Conservation (phyloP, 2,329 filamentous ascomycete species). For the Penicillium sp. region DNA sequence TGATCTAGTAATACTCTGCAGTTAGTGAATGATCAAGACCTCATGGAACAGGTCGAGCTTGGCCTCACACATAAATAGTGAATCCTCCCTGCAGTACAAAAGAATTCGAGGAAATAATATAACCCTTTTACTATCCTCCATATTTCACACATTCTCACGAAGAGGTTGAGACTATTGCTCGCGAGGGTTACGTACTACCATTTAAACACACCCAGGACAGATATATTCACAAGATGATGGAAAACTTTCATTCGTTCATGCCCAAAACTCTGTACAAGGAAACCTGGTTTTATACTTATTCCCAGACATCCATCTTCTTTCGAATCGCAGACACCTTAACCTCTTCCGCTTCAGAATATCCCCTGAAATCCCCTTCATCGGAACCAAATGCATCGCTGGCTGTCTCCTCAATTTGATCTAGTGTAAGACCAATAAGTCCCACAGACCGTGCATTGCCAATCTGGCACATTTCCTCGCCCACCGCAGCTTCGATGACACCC, state of each 20-base stretch:
- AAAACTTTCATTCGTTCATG: no score
- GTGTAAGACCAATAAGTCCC: conserved; percentile 25
- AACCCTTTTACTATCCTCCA: no score
- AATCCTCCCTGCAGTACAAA: no score
- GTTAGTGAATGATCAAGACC: no score
- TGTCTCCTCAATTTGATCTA: conserved; percentile 32
- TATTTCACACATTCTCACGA: no score
- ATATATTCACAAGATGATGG: no score
- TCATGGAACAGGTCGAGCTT: no score
- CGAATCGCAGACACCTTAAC: conserved; percentile 23
- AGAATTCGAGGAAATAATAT: no score
- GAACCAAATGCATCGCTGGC: conserved; percentile 24
- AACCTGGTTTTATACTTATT: neutral
- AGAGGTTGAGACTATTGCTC: no score
- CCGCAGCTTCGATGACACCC: conserved; percentile 27
- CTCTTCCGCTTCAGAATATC: conserved; percentile 26
- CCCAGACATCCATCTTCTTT: conserved; percentile 17
- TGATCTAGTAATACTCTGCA: neutral
- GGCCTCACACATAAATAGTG: no score
- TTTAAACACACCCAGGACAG: no score
- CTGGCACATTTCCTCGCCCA: conserved; percentile 30
- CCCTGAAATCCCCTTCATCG: conserved; percentile 22
- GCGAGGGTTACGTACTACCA: no score
- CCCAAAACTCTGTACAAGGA: neutral
- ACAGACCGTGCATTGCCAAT: conserved; percentile 31